Evolutionary conservation across 1,284 basidiomycete genomes (phyloP), one percentile per base, ranked within the genome.

Genomic region (Ustilago sp.): DNA sequence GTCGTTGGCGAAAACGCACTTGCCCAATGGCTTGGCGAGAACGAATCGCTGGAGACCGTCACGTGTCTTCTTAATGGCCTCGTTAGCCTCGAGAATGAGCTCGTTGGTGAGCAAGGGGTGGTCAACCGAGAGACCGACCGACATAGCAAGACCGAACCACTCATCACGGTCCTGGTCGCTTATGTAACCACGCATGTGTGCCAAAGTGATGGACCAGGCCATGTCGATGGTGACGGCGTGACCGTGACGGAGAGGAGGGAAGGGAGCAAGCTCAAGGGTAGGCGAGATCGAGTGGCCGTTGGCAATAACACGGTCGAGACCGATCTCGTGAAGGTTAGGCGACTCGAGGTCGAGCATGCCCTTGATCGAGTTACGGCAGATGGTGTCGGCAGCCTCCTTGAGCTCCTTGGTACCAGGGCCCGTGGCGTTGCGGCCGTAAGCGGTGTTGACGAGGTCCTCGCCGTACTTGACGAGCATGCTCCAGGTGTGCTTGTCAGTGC

Each of bases 221-320:
- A 88, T 88, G 83, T 88, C 87, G 79, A 88, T 87, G 77, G 80
- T 80, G 69, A 88, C 87, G 61, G 87, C 87, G 75, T 88, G 87
- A 19, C 87, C 87, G 79, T 88, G 80, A 23, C 78, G 74, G 8
- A 81, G 80, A 62, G 80, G 80, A 5, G 80, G 80, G 68, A 81
- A 81, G 58, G 78, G 78, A 34, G 80, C 78, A n/a, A 81, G 80
- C 72, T 88, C 87, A 50, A 88, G 84, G 0, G 87, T 88, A 28
- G 88, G 87, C 17, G 86, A 87, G 84, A 87, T 87, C 59, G 87
- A 87, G 79, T 88, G 87, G 28, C 87, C 88, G 78, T 86, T 87
- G 54, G 88, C 88, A 65, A 88, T 88, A 52, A 88, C 87, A 64
- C 87, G 86, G 84, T 88, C 87, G n/a, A 88, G 83, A 51, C 86